These are phyloP conservation scores for Dictyophora rubrovolvata DNA, from an alignment of 768 basidiomycete genomes.

Conservation along the genomic window DNA sequence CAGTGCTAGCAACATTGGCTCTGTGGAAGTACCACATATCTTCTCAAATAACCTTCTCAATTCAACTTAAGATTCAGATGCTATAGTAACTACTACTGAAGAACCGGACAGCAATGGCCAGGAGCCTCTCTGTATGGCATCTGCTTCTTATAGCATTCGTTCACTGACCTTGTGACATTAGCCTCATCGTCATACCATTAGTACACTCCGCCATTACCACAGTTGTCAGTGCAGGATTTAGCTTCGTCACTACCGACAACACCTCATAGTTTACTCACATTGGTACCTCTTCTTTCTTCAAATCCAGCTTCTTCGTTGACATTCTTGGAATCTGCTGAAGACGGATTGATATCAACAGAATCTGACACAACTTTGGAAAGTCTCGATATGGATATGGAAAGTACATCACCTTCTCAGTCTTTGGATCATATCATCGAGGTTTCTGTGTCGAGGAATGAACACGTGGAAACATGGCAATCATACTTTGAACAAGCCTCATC, in stretches of 20 bases:
- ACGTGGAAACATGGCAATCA: background rate
- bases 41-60: background rate
- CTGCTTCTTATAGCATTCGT: background rate
- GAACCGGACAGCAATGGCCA: background rate
- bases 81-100: background rate
- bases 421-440: background rate
- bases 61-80: background rate
- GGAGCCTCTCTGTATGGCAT: background rate
- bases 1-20: background rate
- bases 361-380: background rate
- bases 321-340: background rate
- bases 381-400: background rate
- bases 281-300: background rate
- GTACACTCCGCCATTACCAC: background rate
- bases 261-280: background rate
- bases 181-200: background rate
- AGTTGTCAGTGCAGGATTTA: background rate
- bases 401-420: background rate
- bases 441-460: background rate
- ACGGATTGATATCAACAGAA: background rate
- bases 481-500: background rate
- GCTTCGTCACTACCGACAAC: background rate
- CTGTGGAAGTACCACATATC: background rate
- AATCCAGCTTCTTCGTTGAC: background rate
- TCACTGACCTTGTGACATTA: background rate